phyloP scores from a whole-genome alignment of 1,139 yeast species.

The Yamadazyma blattariae region DNA sequence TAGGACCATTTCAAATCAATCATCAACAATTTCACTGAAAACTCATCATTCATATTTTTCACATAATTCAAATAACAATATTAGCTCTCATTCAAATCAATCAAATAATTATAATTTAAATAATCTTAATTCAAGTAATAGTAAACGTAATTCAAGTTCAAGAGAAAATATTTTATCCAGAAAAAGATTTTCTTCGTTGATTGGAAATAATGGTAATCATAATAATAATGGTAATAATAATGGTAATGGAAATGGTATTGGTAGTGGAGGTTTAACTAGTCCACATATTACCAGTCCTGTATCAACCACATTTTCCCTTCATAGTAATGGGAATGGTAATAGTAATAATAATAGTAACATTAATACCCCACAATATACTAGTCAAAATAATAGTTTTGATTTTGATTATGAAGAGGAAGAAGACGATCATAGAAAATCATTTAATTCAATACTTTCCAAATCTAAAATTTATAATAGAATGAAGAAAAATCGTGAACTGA shows the following conservation, averaged over 20 bases:
- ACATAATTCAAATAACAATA: conserved; percentile 8
- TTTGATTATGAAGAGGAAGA: conserved; percentile 11
- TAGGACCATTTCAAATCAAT: conserved; percentile 20
- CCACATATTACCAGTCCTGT: neutral
- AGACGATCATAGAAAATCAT: conserved; percentile 19
- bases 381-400: neutral
- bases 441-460: conserved; percentile 34
- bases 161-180: conserved; percentile 17
- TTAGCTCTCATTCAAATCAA: conserved; percentile 8
- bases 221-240: neutral
- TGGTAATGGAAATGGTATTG: conserved; percentile 1
- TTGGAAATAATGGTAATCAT: conserved; percentile 10
- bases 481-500: conserved; percentile 39
- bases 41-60: conserved; percentile 18
- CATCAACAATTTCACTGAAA: conserved; percentile 17
- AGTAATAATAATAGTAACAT: neutral
- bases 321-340: neutral
- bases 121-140: conserved; percentile 5
- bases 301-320: neutral
- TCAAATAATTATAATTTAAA: conserved; percentile 7
- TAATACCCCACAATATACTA: neutral
- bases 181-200: conserved; percentile 26
- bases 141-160: conserved; percentile 13
- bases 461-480: conserved; percentile 37
- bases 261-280: neutral